Evolutionary conservation across 495 filamentous ascomycete species (phyloP).

Genomic region (Chaetomium tenue): DNA sequence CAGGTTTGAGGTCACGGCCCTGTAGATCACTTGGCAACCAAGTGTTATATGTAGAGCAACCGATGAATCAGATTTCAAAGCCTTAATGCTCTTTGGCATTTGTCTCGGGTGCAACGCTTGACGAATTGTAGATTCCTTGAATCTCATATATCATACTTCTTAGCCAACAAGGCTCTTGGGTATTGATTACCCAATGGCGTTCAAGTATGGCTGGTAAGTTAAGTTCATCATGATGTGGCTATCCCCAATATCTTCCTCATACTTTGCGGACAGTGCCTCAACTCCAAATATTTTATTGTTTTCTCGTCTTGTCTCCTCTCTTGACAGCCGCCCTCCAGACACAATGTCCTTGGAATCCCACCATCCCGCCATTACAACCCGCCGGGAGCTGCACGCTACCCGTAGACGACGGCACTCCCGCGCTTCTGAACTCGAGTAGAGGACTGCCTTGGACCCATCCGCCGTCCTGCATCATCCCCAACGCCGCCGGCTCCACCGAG

Average conservation of each 20-base stretch:
- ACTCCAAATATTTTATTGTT: not conserved
- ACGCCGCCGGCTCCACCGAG: not conserved
- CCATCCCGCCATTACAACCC: constrained; percentile 1
- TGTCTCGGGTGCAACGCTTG: too few relatives aligned
- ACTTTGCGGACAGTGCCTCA: not conserved
- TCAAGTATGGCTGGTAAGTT: not conserved
- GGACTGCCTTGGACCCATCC: not conserved
- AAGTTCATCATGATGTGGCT: not conserved
- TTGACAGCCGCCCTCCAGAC: not conserved
- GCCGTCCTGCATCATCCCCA: not conserved
- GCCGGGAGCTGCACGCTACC: constrained; percentile 7
- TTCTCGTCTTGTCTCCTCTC: not conserved
- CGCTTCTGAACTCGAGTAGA: not conserved
- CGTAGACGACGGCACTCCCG: not conserved
- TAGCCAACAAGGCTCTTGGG: not conserved
- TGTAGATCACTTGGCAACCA: not conserved
- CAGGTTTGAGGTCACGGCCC: not conserved
- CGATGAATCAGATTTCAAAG: not conserved
- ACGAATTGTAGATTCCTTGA: not conserved
- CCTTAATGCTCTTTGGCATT: not conserved
- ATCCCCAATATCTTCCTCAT: not conserved
- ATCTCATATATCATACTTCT: not conserved
- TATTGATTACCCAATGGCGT: not conserved
- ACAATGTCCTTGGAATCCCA: constrained; percentile 23
- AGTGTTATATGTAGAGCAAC: not conserved